A percentile compares a stretch with the other conserved stretches of the same genome.
Conservation (phyloP, 768 basidiomycete species). For the Pisolithus tinctorius region DNA sequence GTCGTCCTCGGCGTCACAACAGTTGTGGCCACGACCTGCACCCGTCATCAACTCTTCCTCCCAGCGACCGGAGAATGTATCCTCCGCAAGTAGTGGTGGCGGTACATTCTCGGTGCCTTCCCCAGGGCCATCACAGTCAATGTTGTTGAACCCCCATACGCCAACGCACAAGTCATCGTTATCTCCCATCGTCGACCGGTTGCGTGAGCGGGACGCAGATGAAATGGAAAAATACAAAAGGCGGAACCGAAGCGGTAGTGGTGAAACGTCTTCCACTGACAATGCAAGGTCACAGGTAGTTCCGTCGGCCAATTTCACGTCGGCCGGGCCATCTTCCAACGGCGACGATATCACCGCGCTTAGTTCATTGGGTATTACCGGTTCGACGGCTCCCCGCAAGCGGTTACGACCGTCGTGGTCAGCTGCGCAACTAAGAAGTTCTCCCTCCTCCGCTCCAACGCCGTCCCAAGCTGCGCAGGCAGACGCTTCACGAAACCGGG, state of each 20-base stretch:
- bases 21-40: slow-evolving; percentile 29
- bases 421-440: slow-evolving; percentile 65
- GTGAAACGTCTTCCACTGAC: slow-evolving; percentile 66
- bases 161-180: slow-evolving; percentile 42
- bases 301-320: slow-evolving; percentile 42
- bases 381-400: slow-evolving; percentile 53
- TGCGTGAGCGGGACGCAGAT: slow-evolving; percentile 79
- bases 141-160: slow-evolving; percentile 28
- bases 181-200: slow-evolving; percentile 73
- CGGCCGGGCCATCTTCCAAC: slow-evolving; percentile 45
- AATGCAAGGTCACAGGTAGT: slow-evolving; percentile 49
- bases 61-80: slow-evolving; percentile 25
- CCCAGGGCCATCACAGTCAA: slow-evolving; percentile 29
- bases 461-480: slow-evolving; percentile 34
- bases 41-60: too few species aligned
- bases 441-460: slow-evolving; percentile 31
- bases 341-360: slow-evolving; percentile 50
- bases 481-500: slow-evolving; percentile 44
- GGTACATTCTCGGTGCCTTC: slow-evolving; percentile 33
- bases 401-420: slow-evolving; percentile 66
- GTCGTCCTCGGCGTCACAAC: slow-evolving; percentile 59
- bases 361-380: slow-evolving; percentile 39
- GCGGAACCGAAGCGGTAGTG: slow-evolving; percentile 78
- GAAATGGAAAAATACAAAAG: slow-evolving; percentile 83
- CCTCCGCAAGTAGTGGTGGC: slow-evolving; percentile 31